Evolutionary conservation across 1,284 basidiomycete species (phyloP).

Genomic region (Anthracocystis panici-leucophaei): DNA sequence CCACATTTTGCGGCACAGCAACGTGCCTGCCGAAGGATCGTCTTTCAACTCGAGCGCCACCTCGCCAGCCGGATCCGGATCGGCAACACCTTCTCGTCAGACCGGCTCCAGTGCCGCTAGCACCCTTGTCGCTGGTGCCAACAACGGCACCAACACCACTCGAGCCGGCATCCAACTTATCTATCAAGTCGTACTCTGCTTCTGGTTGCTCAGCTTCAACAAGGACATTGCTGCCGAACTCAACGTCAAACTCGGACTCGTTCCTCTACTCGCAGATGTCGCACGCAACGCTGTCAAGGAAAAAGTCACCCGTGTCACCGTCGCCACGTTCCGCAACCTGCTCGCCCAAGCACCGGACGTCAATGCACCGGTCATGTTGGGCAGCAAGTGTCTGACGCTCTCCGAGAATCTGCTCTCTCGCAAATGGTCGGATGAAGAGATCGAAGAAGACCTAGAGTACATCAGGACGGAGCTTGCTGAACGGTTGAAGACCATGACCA

Average conservation of each 20-base stretch:
- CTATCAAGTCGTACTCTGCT: conserved; percentile 90
- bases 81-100: conserved; percentile 39
- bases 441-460: conserved; percentile 89
- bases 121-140: conserved; percentile 43
- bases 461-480: conserved; percentile 83
- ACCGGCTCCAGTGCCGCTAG: conserved; percentile 19
- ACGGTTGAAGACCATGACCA: conserved; percentile 88
- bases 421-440: conserved; percentile 91
- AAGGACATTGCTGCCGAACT: conserved; percentile 84
- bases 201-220: conserved; percentile 95
- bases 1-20: conserved; percentile 49
- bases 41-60: conserved; percentile 31
- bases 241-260: conserved; percentile 90
- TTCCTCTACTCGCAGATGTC: conserved; percentile 86
- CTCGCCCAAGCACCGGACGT: conserved; percentile 82
- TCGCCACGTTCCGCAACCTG: conserved; percentile 88
- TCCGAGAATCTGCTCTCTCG: conserved; percentile 83
- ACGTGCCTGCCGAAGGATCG: conserved; percentile 25
- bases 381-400: conserved; percentile 86
- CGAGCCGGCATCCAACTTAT: conserved; percentile 80
- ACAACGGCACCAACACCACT: conserved; percentile 26
- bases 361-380: conserved; percentile 92
- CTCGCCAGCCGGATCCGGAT: conserved; percentile 49
- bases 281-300: conserved; percentile 94
- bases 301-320: conserved; percentile 94